Conservation (phyloP, 352 stramenopile genomes). For the Globisporangium cylindrosporum region DNA sequence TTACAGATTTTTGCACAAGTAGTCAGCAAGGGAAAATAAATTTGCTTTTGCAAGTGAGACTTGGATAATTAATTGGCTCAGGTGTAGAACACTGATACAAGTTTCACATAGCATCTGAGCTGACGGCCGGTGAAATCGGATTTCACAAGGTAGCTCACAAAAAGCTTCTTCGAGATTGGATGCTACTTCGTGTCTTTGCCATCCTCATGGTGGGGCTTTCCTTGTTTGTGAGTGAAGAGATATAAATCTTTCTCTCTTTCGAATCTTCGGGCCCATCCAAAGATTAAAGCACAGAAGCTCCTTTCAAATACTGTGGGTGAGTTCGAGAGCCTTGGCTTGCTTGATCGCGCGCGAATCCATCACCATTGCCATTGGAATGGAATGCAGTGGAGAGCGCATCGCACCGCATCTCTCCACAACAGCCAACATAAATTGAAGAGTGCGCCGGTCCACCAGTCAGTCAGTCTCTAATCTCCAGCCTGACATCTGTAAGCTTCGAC, state of each 20-base stretch:
- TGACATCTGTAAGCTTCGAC: not conserved
- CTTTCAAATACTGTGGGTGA: too few relatives aligned
- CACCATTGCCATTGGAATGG: not conserved
- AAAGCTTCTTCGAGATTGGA: too few relatives aligned
- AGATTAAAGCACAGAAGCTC: not conserved
- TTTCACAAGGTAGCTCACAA: too few relatives aligned
- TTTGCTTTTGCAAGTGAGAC: not conserved
- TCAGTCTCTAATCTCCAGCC: not conserved
- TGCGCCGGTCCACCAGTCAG: not conserved
- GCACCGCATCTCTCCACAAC: not conserved
- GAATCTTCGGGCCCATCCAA: not conserved
- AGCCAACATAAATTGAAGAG: not conserved
- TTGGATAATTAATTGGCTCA: not conserved
- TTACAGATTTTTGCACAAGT: not conserved
- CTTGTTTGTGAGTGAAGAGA: not conserved
- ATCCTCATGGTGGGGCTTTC: not conserved
- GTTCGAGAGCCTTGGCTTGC: not conserved
- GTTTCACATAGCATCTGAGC: too few relatives aligned
- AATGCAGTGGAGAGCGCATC: not conserved
- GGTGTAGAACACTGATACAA: not conserved
- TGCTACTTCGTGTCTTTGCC: not conserved
- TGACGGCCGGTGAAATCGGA: too few relatives aligned
- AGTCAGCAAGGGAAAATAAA: too few relatives aligned
- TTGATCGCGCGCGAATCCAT: not conserved
- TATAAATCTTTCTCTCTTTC: not conserved